Base-by-base conservation (phyloP, 495 filamentous ascomycete genomes). In the Niebla homalea region DNA sequence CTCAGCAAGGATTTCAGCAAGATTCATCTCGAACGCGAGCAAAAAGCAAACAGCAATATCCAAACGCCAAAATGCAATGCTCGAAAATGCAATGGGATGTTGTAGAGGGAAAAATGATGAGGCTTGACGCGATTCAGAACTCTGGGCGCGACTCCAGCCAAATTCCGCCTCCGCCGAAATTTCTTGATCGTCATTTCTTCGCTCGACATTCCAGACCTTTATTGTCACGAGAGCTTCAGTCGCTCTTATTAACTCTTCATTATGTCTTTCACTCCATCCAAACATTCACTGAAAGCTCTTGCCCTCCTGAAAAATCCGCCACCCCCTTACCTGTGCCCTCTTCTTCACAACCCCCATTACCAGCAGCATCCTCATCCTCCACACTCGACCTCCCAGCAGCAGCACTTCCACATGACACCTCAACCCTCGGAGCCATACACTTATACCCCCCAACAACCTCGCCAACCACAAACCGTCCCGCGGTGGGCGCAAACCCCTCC, bases 401-500 rank as follows among this genome's bases (percentile, higher is more conserved):
- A 36, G 10, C 29, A 36, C 11, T 4, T 18, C 2, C 15, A 36
- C 14, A 35, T 8, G 18, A 35, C 23, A 25, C 29, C 19, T 8
- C 23, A 19, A 12, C 1, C 16, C 32, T 12, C 4, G 19, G 12
- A 36, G 12, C 10, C 36, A 12, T 26, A 48, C 23, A 48, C 0
- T 16, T 48, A 48, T 26, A 26, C 25, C 32, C 29, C 45, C 4
- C 45, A 48, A 36, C 45, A 48, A 35, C 45, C 45, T 14, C 19
- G 25, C 16, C 25, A 48, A 26, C 45, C 45, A 4, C 45, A 48
- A 35, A 63, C 75, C 51, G 63, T 69, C 40, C 89, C 87, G 36
- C 77, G 87, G 69, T 96, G 88, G 88, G 71, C 81, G 16, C 78
- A 82, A 62, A 94, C 89, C 14, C 89, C 89, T 20, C 71, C 77